Base-by-base conservation (phyloP, 2,329 filamentous ascomycete species). In the Pseudophaeomoniella oleicola region DNA sequence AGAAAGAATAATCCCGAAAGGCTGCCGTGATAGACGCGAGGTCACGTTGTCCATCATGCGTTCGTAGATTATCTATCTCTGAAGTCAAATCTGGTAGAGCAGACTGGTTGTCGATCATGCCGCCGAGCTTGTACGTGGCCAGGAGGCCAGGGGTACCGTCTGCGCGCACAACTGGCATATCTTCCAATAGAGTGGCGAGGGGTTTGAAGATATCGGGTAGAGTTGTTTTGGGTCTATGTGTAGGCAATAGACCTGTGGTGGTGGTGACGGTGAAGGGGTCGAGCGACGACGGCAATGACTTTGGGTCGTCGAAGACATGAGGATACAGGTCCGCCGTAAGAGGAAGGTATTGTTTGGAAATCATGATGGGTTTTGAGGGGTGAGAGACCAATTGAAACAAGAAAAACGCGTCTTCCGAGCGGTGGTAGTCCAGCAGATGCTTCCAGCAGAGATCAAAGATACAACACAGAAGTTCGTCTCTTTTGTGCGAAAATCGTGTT, bases 1-100 rank as follows among this genome's bases (percentile, higher is more conserved):
- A 63, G 66, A 94, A 94, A 11, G 81, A 82, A 57, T 94, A 94
- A 62, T 94, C 87, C 14, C 87, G 72, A 57, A 94, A 94, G 34
- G 92, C 63, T 19, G 86, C 86, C 50, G 87, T 90, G 66, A 92
- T 76, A 40, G 84, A 62, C 12, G 80, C 79, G 29, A 88, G 68
- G 58, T 94, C 78, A 19, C 38, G 33, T 47, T 71, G 67, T 47
- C 70, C 59, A 44, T 59, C 55, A 5, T 50, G 39, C 6, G 57
- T 49, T 22, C 57, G 47, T 17, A 81, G 79, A 57, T 75, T 74
- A 50, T 90, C 79, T 39, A 94, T 70, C 46, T 73, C 68, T 4
- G 67, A 67, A 1, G 80, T 82, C 34, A 94, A 66, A 56, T 94
- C 82, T 12, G 83, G 80, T 34, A 94, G 71, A 43, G 77, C 75